Evolutionary conservation across 1,139 yeast species (phyloP), one percentile per base, ranked within the genome.

Genomic region (Candida sanyaensis): DNA sequence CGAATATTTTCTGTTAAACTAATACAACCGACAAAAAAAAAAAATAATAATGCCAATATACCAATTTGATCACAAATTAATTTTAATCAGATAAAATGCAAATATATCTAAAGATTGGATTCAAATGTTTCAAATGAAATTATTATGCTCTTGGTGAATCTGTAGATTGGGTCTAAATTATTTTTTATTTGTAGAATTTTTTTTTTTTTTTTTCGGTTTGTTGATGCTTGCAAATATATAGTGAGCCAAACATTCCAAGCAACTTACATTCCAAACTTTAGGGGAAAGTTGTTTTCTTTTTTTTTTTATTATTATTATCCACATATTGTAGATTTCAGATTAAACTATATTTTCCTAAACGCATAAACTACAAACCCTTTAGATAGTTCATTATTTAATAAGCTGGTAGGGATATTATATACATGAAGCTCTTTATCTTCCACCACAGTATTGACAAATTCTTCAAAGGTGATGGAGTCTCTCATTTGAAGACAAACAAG

Each of bases 401-500:
- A 37, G 2, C 53, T 46, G 4, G 60, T 67, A 0, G 69, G 68
- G 5, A 76, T 64, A n/a, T 52, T 57, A 56, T 51, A 64, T 11
- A 71, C 45, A 3, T 33, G 27, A 37, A 73, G 55, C 1, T 49
- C 49, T 3, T 44, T 37, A 11, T 52, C 50, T 3, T 65, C 33
- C 2, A 65, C 63, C 8, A 61, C 51, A 27, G 54, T 57, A 8
- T 36, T 37, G 3, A 84, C 63, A 53, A 85, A 84, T 4, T 57
- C 51, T 48, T 80, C 83, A 41, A 80, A 61, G 3, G 84, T 75
- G 11, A 73, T 74, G 13, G 77, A 73, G 50, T 83, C 81, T 48
- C 93, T 64, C 44, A 86, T 58, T 52, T 85, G 88, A 44, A 85
- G 65, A 0, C 77, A 83, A 2, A 84, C 65, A 3, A 83, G 50